phyloP scores from a whole-genome alignment of 768 basidiomycete genomes.

The Psilocybe tampanensis region DNA sequence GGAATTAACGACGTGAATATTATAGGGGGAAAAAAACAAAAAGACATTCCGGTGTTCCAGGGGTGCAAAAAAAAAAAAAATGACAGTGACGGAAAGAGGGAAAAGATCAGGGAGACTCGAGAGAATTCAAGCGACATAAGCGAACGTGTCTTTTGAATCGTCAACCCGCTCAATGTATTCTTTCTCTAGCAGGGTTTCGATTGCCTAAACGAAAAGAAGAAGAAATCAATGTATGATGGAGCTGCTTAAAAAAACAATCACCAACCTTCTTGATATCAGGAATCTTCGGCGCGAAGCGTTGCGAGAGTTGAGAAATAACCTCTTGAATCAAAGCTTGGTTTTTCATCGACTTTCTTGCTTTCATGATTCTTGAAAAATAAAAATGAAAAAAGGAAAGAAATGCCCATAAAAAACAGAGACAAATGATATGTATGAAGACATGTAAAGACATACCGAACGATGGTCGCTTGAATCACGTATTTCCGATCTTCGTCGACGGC shows the following conservation, averaged over 20 bases:
- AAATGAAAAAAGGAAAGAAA: neutral
- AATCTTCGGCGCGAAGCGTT: slow-evolving; percentile 90
- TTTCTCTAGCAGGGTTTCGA: slow-evolving; percentile 91
- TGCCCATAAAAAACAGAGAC: neutral
- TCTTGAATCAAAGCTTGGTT: slow-evolving; percentile 89
- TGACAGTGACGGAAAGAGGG: too few relatives aligned
- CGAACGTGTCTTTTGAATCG: slow-evolving; percentile 87
- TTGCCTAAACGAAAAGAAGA: slow-evolving; percentile 57
- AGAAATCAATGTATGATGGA: slow-evolving; percentile 9
- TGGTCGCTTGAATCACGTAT: slow-evolving; percentile 93
- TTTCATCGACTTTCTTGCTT: slow-evolving; percentile 94
- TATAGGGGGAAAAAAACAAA: too few relatives aligned
- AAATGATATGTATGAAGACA: neutral
- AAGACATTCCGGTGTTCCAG: too few relatives aligned
- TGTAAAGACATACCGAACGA: slow-evolving; percentile 62
- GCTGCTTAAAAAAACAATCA: slow-evolving; percentile 39
- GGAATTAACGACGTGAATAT: too few relatives aligned
- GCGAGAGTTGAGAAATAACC: slow-evolving; percentile 86
- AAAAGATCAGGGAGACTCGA: neutral
- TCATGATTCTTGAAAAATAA: slow-evolving; percentile 73
- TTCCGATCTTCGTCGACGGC: slow-evolving; percentile 97
- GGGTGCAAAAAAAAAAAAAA: neutral
- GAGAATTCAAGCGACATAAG: slow-evolving; percentile 64
- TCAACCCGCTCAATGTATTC: slow-evolving; percentile 97
- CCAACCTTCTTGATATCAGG: slow-evolving; percentile 93